These are phyloP conservation scores for Xylaria polymorpha DNA, from an alignment of 2,329 filamentous ascomycete species.

Conservation along the genomic window DNA sequence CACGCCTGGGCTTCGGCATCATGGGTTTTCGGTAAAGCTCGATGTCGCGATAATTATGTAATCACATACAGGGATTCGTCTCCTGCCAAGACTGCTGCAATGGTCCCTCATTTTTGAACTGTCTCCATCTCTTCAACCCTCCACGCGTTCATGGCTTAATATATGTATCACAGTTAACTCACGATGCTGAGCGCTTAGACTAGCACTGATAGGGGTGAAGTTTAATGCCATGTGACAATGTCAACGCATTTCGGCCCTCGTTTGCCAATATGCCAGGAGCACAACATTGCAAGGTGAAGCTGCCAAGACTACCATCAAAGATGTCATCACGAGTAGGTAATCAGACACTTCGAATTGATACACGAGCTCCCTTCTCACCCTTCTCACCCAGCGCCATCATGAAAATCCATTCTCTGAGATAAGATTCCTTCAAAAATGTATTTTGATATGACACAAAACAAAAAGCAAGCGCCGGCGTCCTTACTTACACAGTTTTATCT, in stretches of 20 bases:
- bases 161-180: neutral
- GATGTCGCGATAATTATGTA: slow-evolving; percentile 28
- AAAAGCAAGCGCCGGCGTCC: slow-evolving; percentile 21
- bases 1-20: neutral
- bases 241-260: slow-evolving; percentile 1
- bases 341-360: neutral
- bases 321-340: neutral
- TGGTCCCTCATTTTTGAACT: slow-evolving; percentile 25
- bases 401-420: neutral
- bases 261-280: neutral
- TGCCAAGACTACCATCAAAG: neutral
- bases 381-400: neutral
- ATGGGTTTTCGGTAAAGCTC: neutral
- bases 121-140: slow-evolving; percentile 11
- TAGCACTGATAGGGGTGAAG: neutral
- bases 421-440: neutral
- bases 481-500: slow-evolving; percentile 18
- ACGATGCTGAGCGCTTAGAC: slow-evolving; percentile 21
- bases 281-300: neutral
- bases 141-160: neutral
- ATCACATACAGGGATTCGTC: slow-evolving; percentile 18
- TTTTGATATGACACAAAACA: neutral
- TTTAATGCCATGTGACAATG: neutral
- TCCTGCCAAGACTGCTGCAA: slow-evolving; percentile 33
- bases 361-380: too few relatives aligned